Conservation (phyloP, 2,329 filamentous ascomycete species). For the Thyridium curvatum region DNA sequence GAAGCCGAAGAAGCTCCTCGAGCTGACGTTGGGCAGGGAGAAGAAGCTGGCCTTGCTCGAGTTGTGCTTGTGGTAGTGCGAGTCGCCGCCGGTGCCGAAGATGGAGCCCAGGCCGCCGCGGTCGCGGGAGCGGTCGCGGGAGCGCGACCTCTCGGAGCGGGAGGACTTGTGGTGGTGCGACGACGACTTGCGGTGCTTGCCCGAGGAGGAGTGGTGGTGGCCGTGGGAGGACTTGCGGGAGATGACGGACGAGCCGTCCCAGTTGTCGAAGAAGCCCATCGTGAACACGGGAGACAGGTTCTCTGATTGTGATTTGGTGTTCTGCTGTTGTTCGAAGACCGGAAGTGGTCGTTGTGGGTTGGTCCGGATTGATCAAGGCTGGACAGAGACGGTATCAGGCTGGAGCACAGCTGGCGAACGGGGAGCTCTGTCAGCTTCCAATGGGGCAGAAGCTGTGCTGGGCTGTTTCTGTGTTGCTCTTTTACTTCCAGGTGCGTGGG, state of each 20-base stretch:
- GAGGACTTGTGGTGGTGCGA: slow-evolving; percentile 16
- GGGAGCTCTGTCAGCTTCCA: too few species aligned
- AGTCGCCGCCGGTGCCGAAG: slow-evolving; percentile 22
- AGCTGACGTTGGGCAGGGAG: slow-evolving; percentile 34
- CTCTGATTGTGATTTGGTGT: too few species aligned
- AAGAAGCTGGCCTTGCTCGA: slow-evolving; percentile 40
- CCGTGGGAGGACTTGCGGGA: slow-evolving; percentile 12
- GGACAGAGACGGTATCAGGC: too few species aligned
- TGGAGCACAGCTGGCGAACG: too few species aligned
- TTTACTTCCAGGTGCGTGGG: too few species aligned
- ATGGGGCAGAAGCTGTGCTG: too few species aligned
- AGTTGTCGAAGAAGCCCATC: slow-evolving; percentile 27
- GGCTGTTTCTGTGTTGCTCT: too few species aligned
- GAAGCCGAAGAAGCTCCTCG: slow-evolving; percentile 36
- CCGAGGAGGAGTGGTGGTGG: slow-evolving; percentile 12
- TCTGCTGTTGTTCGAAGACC: too few species aligned
- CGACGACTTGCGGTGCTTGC: slow-evolving; percentile 18
- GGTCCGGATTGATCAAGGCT: too few species aligned
- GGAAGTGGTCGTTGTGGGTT: too few species aligned
- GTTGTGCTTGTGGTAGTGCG: slow-evolving; percentile 21
- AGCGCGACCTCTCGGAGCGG: slow-evolving; percentile 26
- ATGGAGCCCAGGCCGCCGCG: slow-evolving; percentile 20
- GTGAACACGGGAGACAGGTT: neutral
- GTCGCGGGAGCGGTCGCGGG: slow-evolving; percentile 25
- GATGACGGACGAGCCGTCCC: slow-evolving; percentile 21